Evolutionary conservation across 2,329 filamentous ascomycete genomes (phyloP).

Genomic region (Colletotrichum magnum): DNA sequence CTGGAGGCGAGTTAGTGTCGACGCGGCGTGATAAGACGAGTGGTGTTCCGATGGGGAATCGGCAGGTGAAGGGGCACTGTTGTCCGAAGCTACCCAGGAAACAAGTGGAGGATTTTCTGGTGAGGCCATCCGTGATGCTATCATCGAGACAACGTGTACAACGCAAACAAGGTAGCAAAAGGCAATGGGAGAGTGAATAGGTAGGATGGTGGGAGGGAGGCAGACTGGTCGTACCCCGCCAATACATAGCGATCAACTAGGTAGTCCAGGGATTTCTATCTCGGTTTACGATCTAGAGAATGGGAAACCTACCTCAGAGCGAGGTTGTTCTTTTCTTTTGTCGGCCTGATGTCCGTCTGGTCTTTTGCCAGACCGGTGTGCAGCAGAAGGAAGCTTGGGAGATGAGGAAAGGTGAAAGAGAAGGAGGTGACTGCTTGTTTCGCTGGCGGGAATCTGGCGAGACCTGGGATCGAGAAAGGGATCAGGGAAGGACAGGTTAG

Average conservation of each 20-base stretch:
- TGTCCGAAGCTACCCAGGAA: too few species aligned
- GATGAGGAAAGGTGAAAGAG: background rate
- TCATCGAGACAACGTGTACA: too few species aligned
- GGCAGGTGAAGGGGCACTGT: too few species aligned
- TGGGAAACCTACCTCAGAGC: background rate
- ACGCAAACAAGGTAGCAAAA: too few species aligned
- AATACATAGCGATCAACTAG: background rate
- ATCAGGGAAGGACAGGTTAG: background rate
- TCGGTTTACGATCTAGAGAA: background rate
- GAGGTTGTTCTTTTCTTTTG: background rate
- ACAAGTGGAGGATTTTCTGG: too few species aligned
- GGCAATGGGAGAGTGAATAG: too few species aligned
- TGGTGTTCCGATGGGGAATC: too few species aligned
- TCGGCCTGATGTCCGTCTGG: conserved; percentile 25
- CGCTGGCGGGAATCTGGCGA: conserved; percentile 22
- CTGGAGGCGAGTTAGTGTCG: too few species aligned
- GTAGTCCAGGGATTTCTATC: too few species aligned
- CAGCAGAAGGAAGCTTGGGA: conserved; percentile 11
- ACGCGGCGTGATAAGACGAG: too few species aligned
- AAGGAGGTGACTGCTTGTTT: conserved; percentile 1
- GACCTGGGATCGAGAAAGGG: conserved; percentile 13
- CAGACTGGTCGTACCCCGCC: conserved; percentile 12
- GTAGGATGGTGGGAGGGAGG: background rate
- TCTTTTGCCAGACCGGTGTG: background rate
- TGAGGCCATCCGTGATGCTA: too few species aligned